These are phyloP conservation scores for Chrysosporium keratinophilum DNA, from an alignment of 2,329 filamentous ascomycete species.

Conservation along the genomic window DNA sequence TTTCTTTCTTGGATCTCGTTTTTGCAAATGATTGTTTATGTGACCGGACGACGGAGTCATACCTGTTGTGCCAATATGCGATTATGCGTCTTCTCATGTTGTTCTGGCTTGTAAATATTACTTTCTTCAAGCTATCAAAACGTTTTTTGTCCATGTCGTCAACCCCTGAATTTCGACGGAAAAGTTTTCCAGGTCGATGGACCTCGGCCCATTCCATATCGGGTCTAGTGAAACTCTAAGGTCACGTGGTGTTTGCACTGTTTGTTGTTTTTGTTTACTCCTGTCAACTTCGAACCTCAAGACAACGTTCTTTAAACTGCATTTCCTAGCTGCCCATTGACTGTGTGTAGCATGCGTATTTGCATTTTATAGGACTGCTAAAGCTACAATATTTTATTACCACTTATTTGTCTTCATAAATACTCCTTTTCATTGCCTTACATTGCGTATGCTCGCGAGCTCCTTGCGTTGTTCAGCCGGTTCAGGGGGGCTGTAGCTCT, in stretches of 20 bases:
- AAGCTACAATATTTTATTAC: background rate
- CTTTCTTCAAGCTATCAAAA: background rate
- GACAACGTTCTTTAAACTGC: background rate
- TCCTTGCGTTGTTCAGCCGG: background rate
- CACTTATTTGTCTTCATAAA: background rate
- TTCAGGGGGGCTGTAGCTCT: background rate
- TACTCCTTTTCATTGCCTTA: background rate
- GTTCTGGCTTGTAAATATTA: constrained; percentile 1
- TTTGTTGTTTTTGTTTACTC: constrained; percentile 8
- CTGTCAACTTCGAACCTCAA: background rate
- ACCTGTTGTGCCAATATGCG: constrained; percentile 8
- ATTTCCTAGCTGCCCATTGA: background rate
- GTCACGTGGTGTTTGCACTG: constrained; percentile 6
- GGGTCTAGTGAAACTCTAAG: background rate
- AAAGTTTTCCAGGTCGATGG: background rate
- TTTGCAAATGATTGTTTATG: background rate
- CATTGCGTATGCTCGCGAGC: background rate
- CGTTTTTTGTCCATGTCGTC: too few species aligned
- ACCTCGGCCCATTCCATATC: background rate
- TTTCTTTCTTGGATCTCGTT: constrained; percentile 1
- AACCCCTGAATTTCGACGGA: too few species aligned
- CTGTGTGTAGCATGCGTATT: background rate
- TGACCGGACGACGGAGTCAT: background rate
- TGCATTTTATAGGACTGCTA: constrained; percentile 1
- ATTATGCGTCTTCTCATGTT: background rate